Evolutionary conservation across 495 filamentous ascomycete species (phyloP).

Genomic region (Ramalina intermedia): DNA sequence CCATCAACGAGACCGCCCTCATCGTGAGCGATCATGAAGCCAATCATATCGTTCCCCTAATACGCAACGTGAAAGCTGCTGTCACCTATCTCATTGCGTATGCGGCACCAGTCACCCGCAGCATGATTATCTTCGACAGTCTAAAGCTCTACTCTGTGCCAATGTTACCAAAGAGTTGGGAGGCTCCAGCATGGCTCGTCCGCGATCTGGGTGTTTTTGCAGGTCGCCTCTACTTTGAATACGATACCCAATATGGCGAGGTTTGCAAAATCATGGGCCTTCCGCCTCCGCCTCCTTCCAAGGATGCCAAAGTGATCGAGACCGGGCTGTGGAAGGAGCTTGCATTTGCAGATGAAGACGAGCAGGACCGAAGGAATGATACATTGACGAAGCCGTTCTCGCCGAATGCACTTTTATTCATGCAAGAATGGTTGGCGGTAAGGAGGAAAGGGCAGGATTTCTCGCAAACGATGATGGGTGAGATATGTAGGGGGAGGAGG

Average conservation of each 20-base stretch:
- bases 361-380: not conserved
- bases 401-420: not conserved
- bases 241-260: conserved; percentile 21
- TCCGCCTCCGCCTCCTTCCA: not conserved
- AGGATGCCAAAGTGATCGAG: not conserved
- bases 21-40: conserved; percentile 43
- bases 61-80: conserved; percentile 14
- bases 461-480: conserved; percentile 6
- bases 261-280: conserved; percentile 17
- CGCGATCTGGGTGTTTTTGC: conserved; percentile 39
- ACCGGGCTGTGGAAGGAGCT: conserved; percentile 1
- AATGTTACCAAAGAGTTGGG: conserved; percentile 10
- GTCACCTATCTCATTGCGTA: conserved; percentile 33
- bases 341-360: not conserved
- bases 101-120: conserved; percentile 34
- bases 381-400: conserved; percentile 1
- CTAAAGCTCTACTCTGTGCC: conserved; percentile 35
- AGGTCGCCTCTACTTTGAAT: conserved; percentile 41
- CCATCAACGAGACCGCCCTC: conserved; percentile 23
- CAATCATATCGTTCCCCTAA: conserved; percentile 27
- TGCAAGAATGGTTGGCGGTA: conserved; percentile 13
- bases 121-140: conserved; percentile 38
- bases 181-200: not conserved
- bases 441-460: conserved; percentile 11
- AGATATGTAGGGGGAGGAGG: conserved; percentile 4